phyloP scores from a whole-genome alignment of 345 rosid species.

The Melaleuca alternifolia region DNA sequence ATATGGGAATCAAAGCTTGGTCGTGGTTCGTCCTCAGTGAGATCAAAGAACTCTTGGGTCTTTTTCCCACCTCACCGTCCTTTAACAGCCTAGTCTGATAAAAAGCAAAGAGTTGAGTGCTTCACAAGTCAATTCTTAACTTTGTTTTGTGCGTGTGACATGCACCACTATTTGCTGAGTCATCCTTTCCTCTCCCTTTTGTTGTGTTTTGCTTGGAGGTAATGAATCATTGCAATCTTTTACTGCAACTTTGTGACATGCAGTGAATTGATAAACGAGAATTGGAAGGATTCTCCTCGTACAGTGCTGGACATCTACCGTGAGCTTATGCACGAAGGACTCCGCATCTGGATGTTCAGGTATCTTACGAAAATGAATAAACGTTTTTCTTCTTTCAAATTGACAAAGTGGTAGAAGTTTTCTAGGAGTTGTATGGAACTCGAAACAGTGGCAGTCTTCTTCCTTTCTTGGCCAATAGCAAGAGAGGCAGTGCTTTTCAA shows the following conservation, averaged over 20 bases:
- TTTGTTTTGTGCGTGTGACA: not conserved
- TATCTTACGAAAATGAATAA: constrained; percentile 5
- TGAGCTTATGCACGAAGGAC: constrained; percentile 65
- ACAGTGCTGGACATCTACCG: constrained; percentile 71
- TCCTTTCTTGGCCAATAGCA: not conserved
- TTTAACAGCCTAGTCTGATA: not conserved
- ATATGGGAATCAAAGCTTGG: not conserved
- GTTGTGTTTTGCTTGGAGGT: not conserved
- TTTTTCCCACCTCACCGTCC: not conserved
- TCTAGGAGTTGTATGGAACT: not conserved
- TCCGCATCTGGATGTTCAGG: constrained; percentile 96
- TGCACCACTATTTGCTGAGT: not conserved
- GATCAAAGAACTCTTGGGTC: not conserved
- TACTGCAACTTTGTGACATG: not conserved
- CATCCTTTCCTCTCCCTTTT: not conserved
- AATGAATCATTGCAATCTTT: not conserved
- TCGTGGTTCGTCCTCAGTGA: not conserved
- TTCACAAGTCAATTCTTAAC: not conserved
- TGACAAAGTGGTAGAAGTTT: not conserved
- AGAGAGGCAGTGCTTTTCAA: not conserved
- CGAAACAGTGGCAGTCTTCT: not conserved
- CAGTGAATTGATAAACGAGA: constrained; percentile 31
- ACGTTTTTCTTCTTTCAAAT: not conserved
- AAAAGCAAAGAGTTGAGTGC: not conserved
- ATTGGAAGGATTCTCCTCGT: constrained; percentile 66